Percentiles rank a stretch among this genome's conserved stretches.
Evolutionary conservation across 768 basidiomycete genomes (phyloP).

Genomic region (Russula virescens): DNA sequence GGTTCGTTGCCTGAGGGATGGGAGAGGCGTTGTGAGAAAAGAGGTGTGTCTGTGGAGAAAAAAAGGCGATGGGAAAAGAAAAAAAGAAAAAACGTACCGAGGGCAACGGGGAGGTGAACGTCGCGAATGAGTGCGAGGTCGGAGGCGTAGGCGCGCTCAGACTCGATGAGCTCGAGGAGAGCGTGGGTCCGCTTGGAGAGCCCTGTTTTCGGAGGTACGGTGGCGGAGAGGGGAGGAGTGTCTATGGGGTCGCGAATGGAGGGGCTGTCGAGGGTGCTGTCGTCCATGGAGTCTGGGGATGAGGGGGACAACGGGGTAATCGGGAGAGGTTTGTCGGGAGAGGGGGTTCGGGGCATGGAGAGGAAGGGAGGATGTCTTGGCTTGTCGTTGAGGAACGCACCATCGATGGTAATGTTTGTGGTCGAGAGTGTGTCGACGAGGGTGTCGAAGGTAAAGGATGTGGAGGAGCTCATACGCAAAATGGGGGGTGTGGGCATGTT

Average conservation of each 20-base stretch:
- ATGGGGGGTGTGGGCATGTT: conserved; percentile 27
- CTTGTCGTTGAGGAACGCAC: conserved; percentile 22
- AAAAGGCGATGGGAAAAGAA: too few relatives aligned
- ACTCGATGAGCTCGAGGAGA: conserved; percentile 68
- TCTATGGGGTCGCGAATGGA: conserved; percentile 7
- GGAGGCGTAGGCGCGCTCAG: conserved; percentile 77
- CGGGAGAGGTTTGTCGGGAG: conserved; percentile 34
- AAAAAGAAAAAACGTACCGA: conserved; percentile 44
- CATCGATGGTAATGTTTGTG: conserved; percentile 16
- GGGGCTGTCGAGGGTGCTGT: conserved; percentile 18
- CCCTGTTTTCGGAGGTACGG: conserved; percentile 29
- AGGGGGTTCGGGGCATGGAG: conserved; percentile 23
- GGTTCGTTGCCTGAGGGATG: conserved; percentile 36
- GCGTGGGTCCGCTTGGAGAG: conserved; percentile 70
- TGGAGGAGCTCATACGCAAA: conserved; percentile 27
- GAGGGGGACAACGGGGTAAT: conserved; percentile 27
- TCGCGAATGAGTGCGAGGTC: conserved; percentile 75
- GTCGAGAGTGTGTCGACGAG: conserved; percentile 14
- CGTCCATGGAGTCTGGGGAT: conserved; percentile 18
- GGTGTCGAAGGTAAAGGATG: conserved; percentile 26
- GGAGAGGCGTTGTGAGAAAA: conserved; percentile 1
- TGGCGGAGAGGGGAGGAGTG: conserved; percentile 20
- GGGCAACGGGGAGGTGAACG: conserved; percentile 71
- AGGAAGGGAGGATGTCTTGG: conserved; percentile 9
- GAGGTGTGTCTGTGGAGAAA: background rate